Percentiles rank a stretch among this genome's conserved stretches.
These are phyloP conservation scores for Cymbopogon citratus DNA, from an alignment of 176 grass and related monocot genomes.

Conservation along the genomic window DNA sequence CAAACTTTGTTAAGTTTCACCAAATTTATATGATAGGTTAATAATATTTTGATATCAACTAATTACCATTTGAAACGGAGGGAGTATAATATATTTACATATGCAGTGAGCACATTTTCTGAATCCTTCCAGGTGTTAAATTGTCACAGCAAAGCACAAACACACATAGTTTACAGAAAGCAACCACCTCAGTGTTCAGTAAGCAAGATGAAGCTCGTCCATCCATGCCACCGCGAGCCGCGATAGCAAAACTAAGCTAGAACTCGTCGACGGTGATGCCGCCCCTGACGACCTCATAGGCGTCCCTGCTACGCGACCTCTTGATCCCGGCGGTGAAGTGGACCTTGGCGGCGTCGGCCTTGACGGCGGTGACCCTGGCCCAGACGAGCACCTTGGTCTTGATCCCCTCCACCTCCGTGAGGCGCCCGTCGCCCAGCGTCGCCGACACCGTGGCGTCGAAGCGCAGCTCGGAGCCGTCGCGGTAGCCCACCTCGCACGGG, in stretches of 20 bases:
- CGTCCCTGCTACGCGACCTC: constrained; percentile 63
- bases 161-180: too few species aligned
- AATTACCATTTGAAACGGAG: too few species aligned
- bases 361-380: constrained; percentile 72
- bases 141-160: too few species aligned
- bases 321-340: constrained; percentile 72
- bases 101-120: too few species aligned
- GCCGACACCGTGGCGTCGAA: constrained; percentile 57
- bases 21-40: too few species aligned
- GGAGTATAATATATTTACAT: too few species aligned
- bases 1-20: too few species aligned
- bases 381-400: constrained; percentile 96
- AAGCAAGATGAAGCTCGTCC: not conserved
- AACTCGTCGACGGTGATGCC: constrained; percentile 66
- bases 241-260: not conserved
- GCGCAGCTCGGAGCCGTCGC: constrained; percentile 76
- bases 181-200: not conserved
- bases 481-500: constrained; percentile 80
- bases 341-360: constrained; percentile 69
- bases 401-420: constrained; percentile 65
- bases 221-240: not conserved
- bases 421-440: constrained; percentile 56
- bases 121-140: too few species aligned
- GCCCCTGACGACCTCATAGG: constrained; percentile 65
- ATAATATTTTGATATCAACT: too few species aligned